phyloP scores from a whole-genome alignment of 2,329 filamentous ascomycete genomes.

The Sporothrix inflata region DNA sequence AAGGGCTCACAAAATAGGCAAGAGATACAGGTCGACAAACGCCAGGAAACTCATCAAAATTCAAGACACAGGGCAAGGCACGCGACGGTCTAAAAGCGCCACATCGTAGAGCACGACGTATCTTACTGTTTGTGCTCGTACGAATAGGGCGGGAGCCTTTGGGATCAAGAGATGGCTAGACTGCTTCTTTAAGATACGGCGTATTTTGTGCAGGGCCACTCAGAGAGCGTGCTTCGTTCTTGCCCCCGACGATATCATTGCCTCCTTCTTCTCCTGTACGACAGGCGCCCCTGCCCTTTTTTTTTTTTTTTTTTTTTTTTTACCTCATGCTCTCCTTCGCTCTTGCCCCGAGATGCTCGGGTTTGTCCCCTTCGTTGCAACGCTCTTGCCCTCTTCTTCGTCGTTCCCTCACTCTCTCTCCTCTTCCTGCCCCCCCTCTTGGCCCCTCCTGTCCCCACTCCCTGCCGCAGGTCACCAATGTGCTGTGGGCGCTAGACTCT shows the following conservation, averaged over 20 bases:
- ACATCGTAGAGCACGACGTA: not conserved
- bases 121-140: not conserved
- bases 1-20: slow-evolving; percentile 1
- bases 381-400: slow-evolving; percentile 20
- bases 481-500: slow-evolving; percentile 28
- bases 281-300: slow-evolving; percentile 3
- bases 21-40: not conserved
- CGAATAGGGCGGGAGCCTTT: not conserved
- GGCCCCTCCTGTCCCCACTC: slow-evolving; percentile 20
- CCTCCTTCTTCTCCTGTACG: slow-evolving; percentile 5
- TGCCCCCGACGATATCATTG: not conserved
- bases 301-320: no score
- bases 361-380: not conserved
- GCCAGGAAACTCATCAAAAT: not conserved
- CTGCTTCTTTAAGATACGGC: not conserved
- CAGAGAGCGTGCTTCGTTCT: not conserved
- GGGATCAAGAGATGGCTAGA: not conserved
- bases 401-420: slow-evolving; percentile 14
- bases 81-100: not conserved
- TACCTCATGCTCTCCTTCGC: not conserved
- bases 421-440: not conserved
- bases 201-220: slow-evolving; percentile 1
- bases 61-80: not conserved
- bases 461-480: slow-evolving; percentile 25
- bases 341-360: not conserved